Evolutionary conservation across 768 basidiomycete species (phyloP).

Genomic region (Pleurotus tuber-regium): DNA sequence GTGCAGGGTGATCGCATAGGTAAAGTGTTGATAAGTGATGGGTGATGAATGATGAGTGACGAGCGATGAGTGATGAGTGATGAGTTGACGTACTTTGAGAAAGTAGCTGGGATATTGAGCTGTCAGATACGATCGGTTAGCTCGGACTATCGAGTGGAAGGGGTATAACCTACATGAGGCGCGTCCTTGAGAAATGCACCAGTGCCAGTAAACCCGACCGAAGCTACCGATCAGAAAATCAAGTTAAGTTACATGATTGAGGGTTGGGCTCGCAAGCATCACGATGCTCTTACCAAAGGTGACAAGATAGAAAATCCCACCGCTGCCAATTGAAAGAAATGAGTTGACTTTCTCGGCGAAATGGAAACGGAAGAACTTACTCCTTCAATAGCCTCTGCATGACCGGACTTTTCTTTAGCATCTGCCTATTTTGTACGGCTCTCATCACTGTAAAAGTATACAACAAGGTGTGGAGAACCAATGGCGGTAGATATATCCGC

Average conservation of each 20-base stretch:
- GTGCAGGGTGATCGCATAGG: not conserved
- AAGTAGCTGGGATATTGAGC: conserved; percentile 37
- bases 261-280: too few species aligned
- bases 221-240: conserved; percentile 20
- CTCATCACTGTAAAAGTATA: conserved; percentile 33
- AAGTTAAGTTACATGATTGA: too few species aligned
- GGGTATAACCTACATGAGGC: conserved; percentile 23
- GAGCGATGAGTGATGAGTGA: not conserved
- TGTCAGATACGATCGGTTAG: conserved; percentile 12
- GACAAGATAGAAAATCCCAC: conserved; percentile 39
- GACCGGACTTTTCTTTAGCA: conserved; percentile 28
- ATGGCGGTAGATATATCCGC: conserved; percentile 33
- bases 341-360: not conserved
- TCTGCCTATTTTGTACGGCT: conserved; percentile 29
- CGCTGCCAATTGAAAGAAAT: conserved; percentile 27
- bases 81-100: conserved; percentile 28
- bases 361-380: conserved; percentile 21
- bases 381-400: conserved; percentile 36
- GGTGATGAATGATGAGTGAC: not conserved
- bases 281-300: conserved; percentile 29
- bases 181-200: conserved; percentile 29
- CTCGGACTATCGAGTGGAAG: not conserved
- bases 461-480: conserved; percentile 35
- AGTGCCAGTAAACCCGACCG: conserved; percentile 29
- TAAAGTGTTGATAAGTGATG: not conserved